Conservation (phyloP, 768 basidiomycete genomes). For the Cyclocybe aegerita region DNA sequence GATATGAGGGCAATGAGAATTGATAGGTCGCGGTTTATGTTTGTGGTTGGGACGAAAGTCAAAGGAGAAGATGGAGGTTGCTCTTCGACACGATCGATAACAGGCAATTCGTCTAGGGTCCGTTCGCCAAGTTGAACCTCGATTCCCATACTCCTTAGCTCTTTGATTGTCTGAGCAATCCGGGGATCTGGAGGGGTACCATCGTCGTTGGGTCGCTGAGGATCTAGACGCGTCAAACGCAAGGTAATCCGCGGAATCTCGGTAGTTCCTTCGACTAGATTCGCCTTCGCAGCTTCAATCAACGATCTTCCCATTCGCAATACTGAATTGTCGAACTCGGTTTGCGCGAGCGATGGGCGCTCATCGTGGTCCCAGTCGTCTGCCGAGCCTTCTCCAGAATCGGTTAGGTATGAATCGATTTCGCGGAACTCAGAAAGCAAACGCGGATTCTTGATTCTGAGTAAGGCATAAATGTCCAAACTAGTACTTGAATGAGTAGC, state of each 20-base stretch:
- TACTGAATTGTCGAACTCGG: conserved; percentile 70
- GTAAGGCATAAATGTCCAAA: background rate
- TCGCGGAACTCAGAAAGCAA: conserved; percentile 81
- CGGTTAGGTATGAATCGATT: conserved; percentile 77
- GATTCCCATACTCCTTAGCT: conserved; percentile 61
- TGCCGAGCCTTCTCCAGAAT: conserved; percentile 51
- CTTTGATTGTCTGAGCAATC: conserved; percentile 56
- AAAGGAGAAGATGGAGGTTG: background rate
- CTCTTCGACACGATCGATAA: background rate
- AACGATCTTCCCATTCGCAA: conserved; percentile 70
- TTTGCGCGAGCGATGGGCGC: conserved; percentile 43
- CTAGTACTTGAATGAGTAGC: background rate
- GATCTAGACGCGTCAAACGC: conserved; percentile 70
- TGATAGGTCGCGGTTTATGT: conserved; percentile 82
- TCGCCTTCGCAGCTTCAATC: conserved; percentile 58
- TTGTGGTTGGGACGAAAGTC: conserved; percentile 47
- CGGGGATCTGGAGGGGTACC: conserved; percentile 43
- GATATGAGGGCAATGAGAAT: conserved; percentile 82
- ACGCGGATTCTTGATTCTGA: conserved; percentile 74
- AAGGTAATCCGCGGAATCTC: conserved; percentile 51
- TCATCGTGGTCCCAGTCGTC: conserved; percentile 47
- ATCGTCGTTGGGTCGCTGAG: conserved; percentile 23
- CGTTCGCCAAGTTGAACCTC: conserved; percentile 67
- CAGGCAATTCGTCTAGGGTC: conserved; percentile 21
- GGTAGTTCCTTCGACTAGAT: conserved; percentile 42